Conservation (phyloP, 441 rosid species). For the Corymbia citriodora region DNA sequence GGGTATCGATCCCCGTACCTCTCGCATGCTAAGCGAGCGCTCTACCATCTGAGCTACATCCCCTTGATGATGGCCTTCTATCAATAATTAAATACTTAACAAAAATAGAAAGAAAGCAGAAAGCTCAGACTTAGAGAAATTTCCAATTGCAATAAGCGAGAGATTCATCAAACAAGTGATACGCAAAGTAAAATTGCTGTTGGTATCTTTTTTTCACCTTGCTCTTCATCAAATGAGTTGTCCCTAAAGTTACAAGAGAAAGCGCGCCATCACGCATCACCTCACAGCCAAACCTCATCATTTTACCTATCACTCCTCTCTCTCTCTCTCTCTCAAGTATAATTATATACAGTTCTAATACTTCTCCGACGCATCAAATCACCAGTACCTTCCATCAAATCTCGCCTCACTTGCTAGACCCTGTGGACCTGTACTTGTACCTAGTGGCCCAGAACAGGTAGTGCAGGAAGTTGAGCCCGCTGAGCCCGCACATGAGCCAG, state of each 20-base stretch:
- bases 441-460: constrained; percentile 74
- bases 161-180: not conserved
- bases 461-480: constrained; percentile 61
- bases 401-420: constrained; percentile 7
- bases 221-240: not conserved
- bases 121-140: not conserved
- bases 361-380: not conserved
- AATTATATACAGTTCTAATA: not conserved
- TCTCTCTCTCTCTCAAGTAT: not conserved
- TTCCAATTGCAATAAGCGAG: not conserved
- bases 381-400: not conserved
- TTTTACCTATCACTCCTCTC: no score
- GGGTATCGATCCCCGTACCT: constrained; percentile 36
- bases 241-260: not conserved
- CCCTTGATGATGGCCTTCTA: not conserved
- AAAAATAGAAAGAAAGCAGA: no score
- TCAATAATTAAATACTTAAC: no score
- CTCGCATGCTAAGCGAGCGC: constrained; percentile 1
- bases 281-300: not conserved
- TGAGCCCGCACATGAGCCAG: constrained; percentile 77
- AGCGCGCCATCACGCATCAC: not conserved
- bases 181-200: not conserved
- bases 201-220: not conserved
- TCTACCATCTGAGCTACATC: constrained; percentile 9
- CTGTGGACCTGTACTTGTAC: constrained; percentile 56